A percentile compares a stretch with the other conserved stretches of the same genome.
phyloP scores from a whole-genome alignment of 176 grass and related monocot species.

The Aegilops speltoides region DNA sequence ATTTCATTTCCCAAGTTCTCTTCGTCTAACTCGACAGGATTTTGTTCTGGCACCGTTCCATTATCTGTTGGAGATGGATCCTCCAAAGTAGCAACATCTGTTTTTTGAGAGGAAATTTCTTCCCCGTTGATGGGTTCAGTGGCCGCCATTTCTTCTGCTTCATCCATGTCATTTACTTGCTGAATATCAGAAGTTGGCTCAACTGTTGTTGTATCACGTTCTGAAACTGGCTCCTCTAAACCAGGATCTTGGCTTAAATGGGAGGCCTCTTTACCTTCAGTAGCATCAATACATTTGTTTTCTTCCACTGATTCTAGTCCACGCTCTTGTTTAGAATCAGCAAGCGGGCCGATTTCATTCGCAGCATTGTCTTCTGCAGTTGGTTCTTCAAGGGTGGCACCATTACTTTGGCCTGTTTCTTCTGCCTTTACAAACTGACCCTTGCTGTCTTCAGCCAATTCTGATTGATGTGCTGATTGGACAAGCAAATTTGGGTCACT shows the following conservation, averaged over 20 bases:
- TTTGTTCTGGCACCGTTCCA: not conserved
- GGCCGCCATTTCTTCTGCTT: not conserved
- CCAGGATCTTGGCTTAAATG: slow-evolving; percentile 11
- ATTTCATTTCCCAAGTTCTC: slow-evolving; percentile 18
- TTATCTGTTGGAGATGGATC: slow-evolving; percentile 27
- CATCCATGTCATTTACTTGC: slow-evolving; percentile 22
- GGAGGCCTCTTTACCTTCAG: slow-evolving; percentile 23
- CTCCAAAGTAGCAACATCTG: slow-evolving; percentile 7
- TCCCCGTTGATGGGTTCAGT: slow-evolving; percentile 14
- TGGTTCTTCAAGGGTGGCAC: not conserved
- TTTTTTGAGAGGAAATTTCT: not conserved
- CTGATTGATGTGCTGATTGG: slow-evolving; percentile 14
- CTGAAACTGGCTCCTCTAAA: slow-evolving; percentile 34
- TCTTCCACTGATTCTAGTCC: slow-evolving; percentile 16
- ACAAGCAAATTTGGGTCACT: slow-evolving; percentile 26
- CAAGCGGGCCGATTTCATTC: slow-evolving; percentile 8
- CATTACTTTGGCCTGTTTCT: slow-evolving; percentile 17
- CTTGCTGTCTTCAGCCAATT: slow-evolving; percentile 13
- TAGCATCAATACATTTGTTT: slow-evolving; percentile 14
- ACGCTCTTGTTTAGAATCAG: slow-evolving; percentile 23
- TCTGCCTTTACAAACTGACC: slow-evolving; percentile 19
- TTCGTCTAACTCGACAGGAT: slow-evolving; percentile 19
- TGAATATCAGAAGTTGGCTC: slow-evolving; percentile 29
- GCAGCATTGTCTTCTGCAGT: slow-evolving; percentile 14
- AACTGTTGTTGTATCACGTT: slow-evolving; percentile 14